Evolutionary conservation across 2,329 filamentous ascomycete species (phyloP).

Genomic region (Penicillium capsulatum): DNA sequence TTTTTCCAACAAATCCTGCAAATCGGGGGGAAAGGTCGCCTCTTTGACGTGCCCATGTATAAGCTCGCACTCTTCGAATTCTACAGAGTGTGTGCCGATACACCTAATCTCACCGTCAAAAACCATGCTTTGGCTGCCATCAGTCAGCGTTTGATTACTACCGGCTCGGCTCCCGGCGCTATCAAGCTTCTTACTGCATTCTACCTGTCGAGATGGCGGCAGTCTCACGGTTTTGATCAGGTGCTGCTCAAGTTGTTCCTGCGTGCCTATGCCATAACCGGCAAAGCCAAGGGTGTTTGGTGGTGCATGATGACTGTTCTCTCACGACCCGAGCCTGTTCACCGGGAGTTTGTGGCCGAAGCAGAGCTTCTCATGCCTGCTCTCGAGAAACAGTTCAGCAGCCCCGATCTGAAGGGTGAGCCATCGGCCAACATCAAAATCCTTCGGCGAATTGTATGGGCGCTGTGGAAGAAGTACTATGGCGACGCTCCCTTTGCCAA

Average conservation of each 20-base stretch:
- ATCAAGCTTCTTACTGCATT: conserved; percentile 34
- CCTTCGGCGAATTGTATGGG: background rate
- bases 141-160: conserved; percentile 31
- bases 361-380: conserved; percentile 24
- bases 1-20: conserved; percentile 37
- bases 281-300: conserved; percentile 35
- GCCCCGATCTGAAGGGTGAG: background rate
- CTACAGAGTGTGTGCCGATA: conserved; percentile 36
- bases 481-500: background rate
- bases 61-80: conserved; percentile 39
- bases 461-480: background rate
- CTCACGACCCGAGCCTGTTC: conserved; percentile 30
- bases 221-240: conserved; percentile 32
- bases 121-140: conserved; percentile 33
- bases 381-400: conserved; percentile 8
- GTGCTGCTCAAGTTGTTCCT: conserved; percentile 38
- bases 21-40: conserved; percentile 11
- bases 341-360: conserved; percentile 34
- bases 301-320: conserved; percentile 41
- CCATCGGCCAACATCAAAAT: background rate
- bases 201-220: conserved; percentile 37
- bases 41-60: conserved; percentile 23
- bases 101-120: conserved; percentile 32
- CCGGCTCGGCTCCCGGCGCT: conserved; percentile 28
- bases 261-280: conserved; percentile 29